A percentile compares a stretch with the other conserved stretches of the same genome.
phyloP scores from a whole-genome alignment of 1,139 yeast species.

The Diutina sp. region DNA sequence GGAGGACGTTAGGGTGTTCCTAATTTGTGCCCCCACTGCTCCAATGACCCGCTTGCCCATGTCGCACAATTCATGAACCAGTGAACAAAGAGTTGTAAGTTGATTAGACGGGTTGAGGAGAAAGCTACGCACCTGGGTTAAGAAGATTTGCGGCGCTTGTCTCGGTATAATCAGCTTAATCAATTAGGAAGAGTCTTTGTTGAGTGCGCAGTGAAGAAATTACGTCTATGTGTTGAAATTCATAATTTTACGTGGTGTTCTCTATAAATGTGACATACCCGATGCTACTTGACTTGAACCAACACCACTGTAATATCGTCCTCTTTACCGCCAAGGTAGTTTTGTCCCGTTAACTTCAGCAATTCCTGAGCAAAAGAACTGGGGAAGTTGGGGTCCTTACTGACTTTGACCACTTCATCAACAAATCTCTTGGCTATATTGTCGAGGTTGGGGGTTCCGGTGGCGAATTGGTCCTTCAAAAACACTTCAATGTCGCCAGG shows the following conservation, averaged over 20 bases:
- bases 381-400: slow-evolving; percentile 62
- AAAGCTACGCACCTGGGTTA: no score
- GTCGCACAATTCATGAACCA: neutral
- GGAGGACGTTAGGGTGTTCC: neutral
- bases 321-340: slow-evolving; percentile 82
- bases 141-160: no score
- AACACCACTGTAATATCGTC: slow-evolving; percentile 85
- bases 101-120: no score
- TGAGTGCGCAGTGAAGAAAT: no score
- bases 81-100: no score
- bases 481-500: slow-evolving; percentile 60
- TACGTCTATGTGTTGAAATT: neutral
- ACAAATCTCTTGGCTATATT: slow-evolving; percentile 49
- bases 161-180: no score
- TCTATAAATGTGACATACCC: neutral
- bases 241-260: neutral
- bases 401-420: slow-evolving; percentile 50
- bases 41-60: slow-evolving; percentile 1
- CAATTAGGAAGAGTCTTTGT: no score
- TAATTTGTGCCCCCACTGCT: neutral
- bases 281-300: slow-evolving; percentile 37
- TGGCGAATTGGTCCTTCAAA: slow-evolving; percentile 30
- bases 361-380: slow-evolving; percentile 84
- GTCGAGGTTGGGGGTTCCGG: slow-evolving; percentile 1
- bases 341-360: slow-evolving; percentile 52